Evolutionary conservation across 176 grass and related monocot species (phyloP).

Genomic region (Carex scoparia): DNA sequence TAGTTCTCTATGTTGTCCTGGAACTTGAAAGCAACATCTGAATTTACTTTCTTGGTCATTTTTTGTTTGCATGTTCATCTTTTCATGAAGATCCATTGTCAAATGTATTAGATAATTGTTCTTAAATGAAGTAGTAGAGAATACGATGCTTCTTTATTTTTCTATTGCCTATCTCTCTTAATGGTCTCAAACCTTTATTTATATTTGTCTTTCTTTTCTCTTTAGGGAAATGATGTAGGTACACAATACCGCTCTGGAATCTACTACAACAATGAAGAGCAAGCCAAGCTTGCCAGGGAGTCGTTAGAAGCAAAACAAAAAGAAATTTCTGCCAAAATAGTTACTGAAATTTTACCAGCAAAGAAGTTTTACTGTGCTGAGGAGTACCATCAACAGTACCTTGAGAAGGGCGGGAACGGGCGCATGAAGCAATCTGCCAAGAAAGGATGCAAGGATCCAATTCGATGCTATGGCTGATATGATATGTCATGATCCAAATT

Average conservation of each 20-base stretch:
- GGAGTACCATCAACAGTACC: slow-evolving; percentile 84
- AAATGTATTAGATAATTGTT: neutral
- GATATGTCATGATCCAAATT: neutral
- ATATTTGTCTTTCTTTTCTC: neutral
- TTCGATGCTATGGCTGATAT: slow-evolving; percentile 80
- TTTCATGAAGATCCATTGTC: neutral
- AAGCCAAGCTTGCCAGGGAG: slow-evolving; percentile 46
- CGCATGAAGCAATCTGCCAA: slow-evolving; percentile 45
- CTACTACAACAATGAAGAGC: slow-evolving; percentile 84
- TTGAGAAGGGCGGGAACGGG: slow-evolving; percentile 57
- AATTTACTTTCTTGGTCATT: too few relatives aligned
- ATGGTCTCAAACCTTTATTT: too few relatives aligned
- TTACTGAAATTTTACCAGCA: slow-evolving; percentile 79
- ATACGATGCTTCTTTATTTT: too few relatives aligned
- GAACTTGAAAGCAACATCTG: too few relatives aligned
- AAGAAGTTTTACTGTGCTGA: slow-evolving; percentile 67
- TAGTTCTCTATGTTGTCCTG: too few relatives aligned
- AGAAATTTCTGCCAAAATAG: slow-evolving; percentile 48
- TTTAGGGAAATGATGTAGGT: slow-evolving; percentile 71
- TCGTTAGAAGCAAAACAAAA: slow-evolving; percentile 56
- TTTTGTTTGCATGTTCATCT: neutral
- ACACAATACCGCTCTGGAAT: slow-evolving; percentile 96
- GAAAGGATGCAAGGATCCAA: slow-evolving; percentile 78
- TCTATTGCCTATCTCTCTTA: neutral
- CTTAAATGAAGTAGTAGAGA: too few relatives aligned